Evolutionary conservation across 108 stramenopile species (phyloP), one percentile per base, ranked within the genome.

Genomic region (Nitzschia sp.): DNA sequence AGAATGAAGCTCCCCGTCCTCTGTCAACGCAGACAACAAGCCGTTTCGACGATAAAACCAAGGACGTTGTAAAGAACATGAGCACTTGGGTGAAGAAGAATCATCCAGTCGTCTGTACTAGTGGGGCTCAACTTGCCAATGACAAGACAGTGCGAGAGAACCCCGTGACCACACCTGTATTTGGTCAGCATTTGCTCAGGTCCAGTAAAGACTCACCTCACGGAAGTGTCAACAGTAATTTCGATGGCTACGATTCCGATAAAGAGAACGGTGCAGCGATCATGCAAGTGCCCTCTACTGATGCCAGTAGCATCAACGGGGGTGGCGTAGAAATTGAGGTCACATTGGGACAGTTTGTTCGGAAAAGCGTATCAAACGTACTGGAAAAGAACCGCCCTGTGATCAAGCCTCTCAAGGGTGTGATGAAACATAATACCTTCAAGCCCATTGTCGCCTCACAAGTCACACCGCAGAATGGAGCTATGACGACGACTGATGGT

Each of bases 41-140:
- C 33, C 66, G 62, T 31, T 77, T 82, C 34, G 77, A 82, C 57
- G 22, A 47, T 22, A 78, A 68, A 55, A 82, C 81, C 0, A 82
- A 82, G 35, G 50, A 68, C 19, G 26, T 58, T 21, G 66, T 82
- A 2, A 66, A 66, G 8, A 28, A 47, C 16, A 82, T 82, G 72
- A 82, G 73, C 48, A 59, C 59, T 9, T 63, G 77, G 33, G 48
- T 77, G 33, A 76, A 73, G 21, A 56, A 57, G 28, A 44, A 60
- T 8, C 45, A 50, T 32, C 35, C 32, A 2, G 72, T 73, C 6
- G 72, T 74, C 26, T 77, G 66, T 45, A 35, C 45, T 13, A 23
- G 62, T 13, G 69, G 73, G 27, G 69, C 81, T 23, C 81, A 82
- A 48, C 76, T 82, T 46, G 64, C 69, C 23, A 82, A 71, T 27